These are phyloP conservation scores for Eragrostis nindensis DNA, from an alignment of 176 grass and related monocot species.

Conservation along the genomic window DNA sequence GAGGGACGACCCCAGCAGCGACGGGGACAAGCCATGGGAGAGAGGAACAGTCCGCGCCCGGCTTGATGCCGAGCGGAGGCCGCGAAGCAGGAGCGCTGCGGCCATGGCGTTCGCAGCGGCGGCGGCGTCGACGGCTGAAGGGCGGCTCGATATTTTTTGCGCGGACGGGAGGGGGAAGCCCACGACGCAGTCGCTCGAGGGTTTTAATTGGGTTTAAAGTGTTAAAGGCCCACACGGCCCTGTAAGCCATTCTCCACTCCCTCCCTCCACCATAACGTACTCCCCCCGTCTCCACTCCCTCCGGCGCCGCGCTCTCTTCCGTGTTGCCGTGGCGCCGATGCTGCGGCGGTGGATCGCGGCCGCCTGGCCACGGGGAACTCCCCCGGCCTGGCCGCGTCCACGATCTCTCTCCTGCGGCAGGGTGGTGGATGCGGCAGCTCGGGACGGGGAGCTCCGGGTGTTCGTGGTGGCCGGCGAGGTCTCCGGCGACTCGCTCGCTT, in stretches of 20 bases:
- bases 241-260: not conserved
- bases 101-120: slow-evolving; percentile 57
- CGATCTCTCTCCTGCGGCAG: slow-evolving; percentile 36
- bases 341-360: slow-evolving; percentile 30
- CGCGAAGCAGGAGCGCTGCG: slow-evolving; percentile 70
- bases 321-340: slow-evolving; percentile 21
- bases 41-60: slow-evolving; percentile 16
- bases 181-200: slow-evolving; percentile 21
- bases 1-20: slow-evolving; percentile 36
- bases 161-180: slow-evolving; percentile 25
- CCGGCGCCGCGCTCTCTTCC: slow-evolving; percentile 32
- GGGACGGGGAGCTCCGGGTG: slow-evolving; percentile 85
- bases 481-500: slow-evolving; percentile 86
- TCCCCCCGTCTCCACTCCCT: not conserved
- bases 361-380: slow-evolving; percentile 8
- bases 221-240: not conserved
- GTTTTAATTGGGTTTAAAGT: slow-evolving; percentile 16
- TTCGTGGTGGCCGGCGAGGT: slow-evolving; percentile 96
- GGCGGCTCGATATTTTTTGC: slow-evolving; percentile 45
- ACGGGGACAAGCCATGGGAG: not conserved
- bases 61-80: slow-evolving; percentile 58
- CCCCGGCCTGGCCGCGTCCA: not conserved
- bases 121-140: slow-evolving; percentile 17
- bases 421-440: slow-evolving; percentile 62
- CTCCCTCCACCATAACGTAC: too few species aligned